phyloP scores from a whole-genome alignment of 805 yeast species.

The Candida railenensis region DNA sequence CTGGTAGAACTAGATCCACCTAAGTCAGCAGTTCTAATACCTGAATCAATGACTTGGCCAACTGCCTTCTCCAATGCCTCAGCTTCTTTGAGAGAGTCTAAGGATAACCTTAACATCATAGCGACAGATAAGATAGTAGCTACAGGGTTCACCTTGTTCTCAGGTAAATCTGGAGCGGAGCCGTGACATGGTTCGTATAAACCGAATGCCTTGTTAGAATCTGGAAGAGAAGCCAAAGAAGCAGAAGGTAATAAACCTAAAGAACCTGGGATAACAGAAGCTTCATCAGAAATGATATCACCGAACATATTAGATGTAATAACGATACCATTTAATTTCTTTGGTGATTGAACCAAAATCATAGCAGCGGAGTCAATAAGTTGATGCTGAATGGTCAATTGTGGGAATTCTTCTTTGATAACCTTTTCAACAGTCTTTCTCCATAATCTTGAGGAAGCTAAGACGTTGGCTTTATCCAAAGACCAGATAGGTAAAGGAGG shows the following conservation, averaged over 20 bases:
- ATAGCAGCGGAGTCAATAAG: conserved; percentile 98
- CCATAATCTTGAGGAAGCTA: conserved; percentile 96
- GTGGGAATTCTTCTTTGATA: conserved; percentile 86
- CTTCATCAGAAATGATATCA: conserved; percentile 97
- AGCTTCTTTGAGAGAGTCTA: conserved; percentile 82
- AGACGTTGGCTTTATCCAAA: conserved; percentile 94
- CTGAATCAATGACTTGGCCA: conserved; percentile 72
- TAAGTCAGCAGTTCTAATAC: conserved; percentile 88
- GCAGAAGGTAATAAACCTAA: conserved; percentile 95
- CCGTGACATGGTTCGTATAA: conserved; percentile 99
- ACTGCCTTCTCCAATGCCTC: conserved; percentile 88
- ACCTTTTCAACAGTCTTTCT: conserved; percentile 88
- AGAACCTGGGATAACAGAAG: conserved; percentile 97
- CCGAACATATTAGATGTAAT: conserved; percentile 97
- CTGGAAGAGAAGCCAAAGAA: conserved; percentile 95
- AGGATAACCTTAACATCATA: conserved; percentile 92
- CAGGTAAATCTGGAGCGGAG: conserved; percentile 91
- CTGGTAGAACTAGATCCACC: conserved; percentile 80
- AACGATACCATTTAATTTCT: conserved; percentile 86
- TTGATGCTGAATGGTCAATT: conserved; percentile 84
- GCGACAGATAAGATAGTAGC: conserved; percentile 96
- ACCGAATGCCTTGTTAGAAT: conserved; percentile 91
- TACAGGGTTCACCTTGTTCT: conserved; percentile 88
- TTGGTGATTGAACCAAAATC: conserved; percentile 92
- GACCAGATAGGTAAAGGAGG: conserved; percentile 98